phyloP scores from a whole-genome alignment of 2,329 filamentous ascomycete species.

The Monilinia polystroma region DNA sequence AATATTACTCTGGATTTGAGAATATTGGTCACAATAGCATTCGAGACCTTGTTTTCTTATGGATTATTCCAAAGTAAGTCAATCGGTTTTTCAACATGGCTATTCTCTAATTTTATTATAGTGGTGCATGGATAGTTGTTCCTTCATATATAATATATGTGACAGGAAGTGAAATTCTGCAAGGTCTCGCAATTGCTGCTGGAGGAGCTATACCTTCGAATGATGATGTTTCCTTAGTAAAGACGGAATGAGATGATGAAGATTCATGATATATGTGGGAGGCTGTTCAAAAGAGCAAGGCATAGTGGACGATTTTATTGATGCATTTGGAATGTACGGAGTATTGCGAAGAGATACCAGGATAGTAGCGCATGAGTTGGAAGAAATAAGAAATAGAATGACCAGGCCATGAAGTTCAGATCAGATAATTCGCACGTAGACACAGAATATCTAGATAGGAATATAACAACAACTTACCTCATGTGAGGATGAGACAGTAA shows the following conservation, averaged over 20 bases:
- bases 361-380: background rate
- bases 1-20: constrained; percentile 58
- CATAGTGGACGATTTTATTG: no score
- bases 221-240: constrained; percentile 32
- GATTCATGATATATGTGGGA: background rate
- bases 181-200: constrained; percentile 52
- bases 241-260: constrained; percentile 24
- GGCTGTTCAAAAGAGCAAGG: no score
- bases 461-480: no score
- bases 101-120: constrained; percentile 36
- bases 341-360: background rate
- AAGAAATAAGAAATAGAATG: background rate
- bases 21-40: constrained; percentile 62
- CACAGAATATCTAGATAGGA: no score
- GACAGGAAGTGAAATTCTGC: constrained; percentile 60
- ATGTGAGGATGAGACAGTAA: no score
- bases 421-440: background rate
- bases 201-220: constrained; percentile 29
- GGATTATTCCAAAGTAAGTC: constrained; percentile 66
- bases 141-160: constrained; percentile 61
- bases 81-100: background rate
- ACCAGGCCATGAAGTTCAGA: background rate
- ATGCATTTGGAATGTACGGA: no score
- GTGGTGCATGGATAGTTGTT: constrained; percentile 63
- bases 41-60: constrained; percentile 54